Conservation (phyloP, 1,284 basidiomycete genomes). For the Trametes sp. region DNA sequence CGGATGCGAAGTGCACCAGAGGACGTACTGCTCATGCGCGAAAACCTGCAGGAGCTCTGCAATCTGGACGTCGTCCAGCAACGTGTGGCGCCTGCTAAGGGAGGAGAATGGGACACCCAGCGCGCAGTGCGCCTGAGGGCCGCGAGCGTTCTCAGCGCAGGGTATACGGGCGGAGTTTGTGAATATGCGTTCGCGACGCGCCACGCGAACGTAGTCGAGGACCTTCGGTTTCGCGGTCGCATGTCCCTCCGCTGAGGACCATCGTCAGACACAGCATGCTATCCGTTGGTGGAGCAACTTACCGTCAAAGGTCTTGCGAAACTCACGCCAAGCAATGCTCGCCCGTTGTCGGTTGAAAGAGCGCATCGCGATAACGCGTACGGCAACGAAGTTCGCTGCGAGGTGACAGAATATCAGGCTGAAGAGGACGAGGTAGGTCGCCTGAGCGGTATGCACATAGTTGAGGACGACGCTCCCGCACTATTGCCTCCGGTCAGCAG, state of each 20-base stretch:
- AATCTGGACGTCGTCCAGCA: slow-evolving; percentile 20
- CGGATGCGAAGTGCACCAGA: slow-evolving; percentile 52
- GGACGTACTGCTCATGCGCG: slow-evolving; percentile 52
- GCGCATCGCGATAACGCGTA: slow-evolving; percentile 61
- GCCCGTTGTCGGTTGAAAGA: slow-evolving; percentile 68
- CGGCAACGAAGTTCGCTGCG: slow-evolving; percentile 64
- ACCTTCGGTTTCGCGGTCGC: slow-evolving; percentile 5
- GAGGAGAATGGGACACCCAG: slow-evolving; percentile 28
- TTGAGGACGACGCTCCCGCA: slow-evolving; percentile 65
- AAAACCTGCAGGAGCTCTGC: slow-evolving; percentile 42
- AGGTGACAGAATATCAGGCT: slow-evolving; percentile 62
- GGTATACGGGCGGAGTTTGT: slow-evolving; percentile 20
- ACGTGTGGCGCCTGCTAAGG: slow-evolving; percentile 6
- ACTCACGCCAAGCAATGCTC: slow-evolving; percentile 56
- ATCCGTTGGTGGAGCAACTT: no score
- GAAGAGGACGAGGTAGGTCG: slow-evolving; percentile 61
- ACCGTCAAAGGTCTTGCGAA: slow-evolving; percentile 24
- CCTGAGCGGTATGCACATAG: slow-evolving; percentile 53
- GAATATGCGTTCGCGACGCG: slow-evolving; percentile 32
- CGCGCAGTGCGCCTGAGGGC: slow-evolving; percentile 12
- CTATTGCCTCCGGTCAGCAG: slow-evolving; percentile 40
- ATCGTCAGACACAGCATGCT: no score
- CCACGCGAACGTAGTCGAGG: not conserved
- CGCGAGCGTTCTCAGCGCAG: not conserved
- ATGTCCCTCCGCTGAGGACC: slow-evolving; percentile 9